These are phyloP conservation scores for Microthlaspi erraticum DNA, from an alignment of 345 rosid species.

Conservation along the genomic window DNA sequence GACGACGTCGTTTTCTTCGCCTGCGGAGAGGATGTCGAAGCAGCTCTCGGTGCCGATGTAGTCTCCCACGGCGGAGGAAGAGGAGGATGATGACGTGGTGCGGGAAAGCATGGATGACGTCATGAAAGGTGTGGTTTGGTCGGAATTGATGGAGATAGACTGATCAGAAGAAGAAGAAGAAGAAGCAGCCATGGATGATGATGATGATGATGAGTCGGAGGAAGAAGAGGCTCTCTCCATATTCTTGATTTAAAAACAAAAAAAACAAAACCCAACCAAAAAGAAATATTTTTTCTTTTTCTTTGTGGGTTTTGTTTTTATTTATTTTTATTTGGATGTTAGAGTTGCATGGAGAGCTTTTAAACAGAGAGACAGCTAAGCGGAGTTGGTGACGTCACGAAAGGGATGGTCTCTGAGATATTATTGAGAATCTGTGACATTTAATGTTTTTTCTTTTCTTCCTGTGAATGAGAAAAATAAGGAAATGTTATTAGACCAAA, in stretches of 20 bases:
- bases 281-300: not conserved
- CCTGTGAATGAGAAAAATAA: slow-evolving; percentile 33
- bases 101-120: slow-evolving; percentile 43
- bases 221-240: slow-evolving; percentile 40
- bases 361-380: slow-evolving; percentile 48
- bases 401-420: slow-evolving; percentile 43
- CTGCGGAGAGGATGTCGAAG: slow-evolving; percentile 52
- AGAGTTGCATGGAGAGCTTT: slow-evolving; percentile 46
- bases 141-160: slow-evolving; percentile 36
- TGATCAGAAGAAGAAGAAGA: slow-evolving; percentile 27
- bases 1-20: slow-evolving; percentile 28
- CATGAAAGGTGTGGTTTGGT: slow-evolving; percentile 33
- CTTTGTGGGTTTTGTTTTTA: slow-evolving; percentile 37
- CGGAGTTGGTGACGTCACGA: slow-evolving; percentile 35
- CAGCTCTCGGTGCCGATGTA: slow-evolving; percentile 86
- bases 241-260: slow-evolving; percentile 11
- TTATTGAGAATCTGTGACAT: slow-evolving; percentile 45
- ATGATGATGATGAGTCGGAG: slow-evolving; percentile 25
- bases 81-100: slow-evolving; percentile 43
- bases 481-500: slow-evolving; percentile 27
- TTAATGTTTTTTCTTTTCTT: slow-evolving; percentile 16
- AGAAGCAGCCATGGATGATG: slow-evolving; percentile 37
- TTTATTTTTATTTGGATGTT: slow-evolving; percentile 5
- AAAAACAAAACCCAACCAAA: slow-evolving; percentile 33
- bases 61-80: slow-evolving; percentile 56